Evolutionary conservation across 2,329 filamentous ascomycete species (phyloP).

Genomic region (Alternaria ventricosa): DNA sequence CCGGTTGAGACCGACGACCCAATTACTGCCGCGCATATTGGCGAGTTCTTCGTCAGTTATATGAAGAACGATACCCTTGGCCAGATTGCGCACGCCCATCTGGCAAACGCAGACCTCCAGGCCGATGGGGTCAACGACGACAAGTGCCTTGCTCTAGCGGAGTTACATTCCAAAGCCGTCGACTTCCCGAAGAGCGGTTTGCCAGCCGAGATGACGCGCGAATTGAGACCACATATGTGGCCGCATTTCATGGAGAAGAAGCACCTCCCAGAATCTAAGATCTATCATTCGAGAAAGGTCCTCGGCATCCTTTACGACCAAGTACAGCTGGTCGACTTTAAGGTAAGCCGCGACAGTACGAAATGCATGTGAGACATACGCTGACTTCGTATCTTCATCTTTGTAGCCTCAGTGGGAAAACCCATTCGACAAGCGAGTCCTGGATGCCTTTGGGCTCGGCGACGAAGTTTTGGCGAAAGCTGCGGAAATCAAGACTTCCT

Average conservation of each 20-base stretch:
- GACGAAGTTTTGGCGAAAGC: slow-evolving; percentile 65
- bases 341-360: slow-evolving; percentile 15
- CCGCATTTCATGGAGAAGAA: slow-evolving; percentile 89
- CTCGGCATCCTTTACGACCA: slow-evolving; percentile 85
- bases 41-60: slow-evolving; percentile 86
- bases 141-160: slow-evolving; percentile 74
- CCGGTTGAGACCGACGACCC: slow-evolving; percentile 64
- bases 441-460: slow-evolving; percentile 66
- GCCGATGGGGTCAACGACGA: slow-evolving; percentile 68
- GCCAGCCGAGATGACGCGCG: slow-evolving; percentile 70
- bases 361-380: background rate
- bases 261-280: slow-evolving; percentile 51
- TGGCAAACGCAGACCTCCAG: slow-evolving; percentile 74
- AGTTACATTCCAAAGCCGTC: slow-evolving; percentile 87
- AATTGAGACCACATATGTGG: slow-evolving; percentile 68
- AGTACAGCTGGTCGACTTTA: slow-evolving; percentile 72
- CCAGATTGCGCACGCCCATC: slow-evolving; percentile 80
- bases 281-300: slow-evolving; percentile 73
- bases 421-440: slow-evolving; percentile 77
- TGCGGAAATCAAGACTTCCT: slow-evolving; percentile 72
- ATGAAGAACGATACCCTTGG: slow-evolving; percentile 89
- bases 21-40: slow-evolving; percentile 76
- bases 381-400: background rate
- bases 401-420: slow-evolving; percentile 68
- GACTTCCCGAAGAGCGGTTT: slow-evolving; percentile 93